Conservation (phyloP, 2,329 filamentous ascomycete species). For the Ophiostoma perfectum region DNA sequence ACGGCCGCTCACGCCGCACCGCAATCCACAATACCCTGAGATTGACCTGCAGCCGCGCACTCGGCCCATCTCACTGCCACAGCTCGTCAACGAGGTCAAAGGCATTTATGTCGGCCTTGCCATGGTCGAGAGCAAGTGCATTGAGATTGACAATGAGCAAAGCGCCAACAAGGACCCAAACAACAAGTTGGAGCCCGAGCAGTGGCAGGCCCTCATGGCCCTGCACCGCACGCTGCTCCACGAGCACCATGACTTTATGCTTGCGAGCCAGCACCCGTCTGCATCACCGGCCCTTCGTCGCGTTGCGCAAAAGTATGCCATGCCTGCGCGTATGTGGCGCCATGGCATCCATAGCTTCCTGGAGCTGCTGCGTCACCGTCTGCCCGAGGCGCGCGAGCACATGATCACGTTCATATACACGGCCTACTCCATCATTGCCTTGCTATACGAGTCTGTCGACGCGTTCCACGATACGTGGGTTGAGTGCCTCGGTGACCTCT, state of each 20-base stretch:
- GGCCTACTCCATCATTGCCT: conserved; percentile 82
- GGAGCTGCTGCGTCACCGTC: conserved; percentile 65
- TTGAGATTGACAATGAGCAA: conserved; percentile 68
- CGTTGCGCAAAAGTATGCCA: conserved; percentile 74
- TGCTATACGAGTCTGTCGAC: conserved; percentile 79
- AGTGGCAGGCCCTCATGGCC: conserved; percentile 80
- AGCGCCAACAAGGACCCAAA: conserved; percentile 39
- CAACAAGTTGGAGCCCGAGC: conserved; percentile 53
- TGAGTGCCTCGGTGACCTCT: conserved; percentile 83
- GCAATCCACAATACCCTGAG: background rate
- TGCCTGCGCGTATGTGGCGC: conserved; percentile 92
- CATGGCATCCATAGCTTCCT: conserved; percentile 85
- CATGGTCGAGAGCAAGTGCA: conserved; percentile 83
- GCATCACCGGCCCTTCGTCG: conserved; percentile 62
- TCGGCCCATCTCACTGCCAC: conserved; percentile 66
- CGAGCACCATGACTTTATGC: conserved; percentile 80
- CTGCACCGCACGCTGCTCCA: conserved; percentile 75
- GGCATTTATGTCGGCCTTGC: conserved; percentile 77
- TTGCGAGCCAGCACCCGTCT: conserved; percentile 80
- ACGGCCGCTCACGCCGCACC: background rate
- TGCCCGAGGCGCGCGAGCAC: conserved; percentile 74
- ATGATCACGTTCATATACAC: conserved; percentile 90
- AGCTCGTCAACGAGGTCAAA: conserved; percentile 75
- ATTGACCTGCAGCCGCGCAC: conserved; percentile 53
- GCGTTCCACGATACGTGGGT: conserved; percentile 87